Evolutionary conservation across 768 basidiomycete species (phyloP).

Genomic region (Kwoniella sp.): DNA sequence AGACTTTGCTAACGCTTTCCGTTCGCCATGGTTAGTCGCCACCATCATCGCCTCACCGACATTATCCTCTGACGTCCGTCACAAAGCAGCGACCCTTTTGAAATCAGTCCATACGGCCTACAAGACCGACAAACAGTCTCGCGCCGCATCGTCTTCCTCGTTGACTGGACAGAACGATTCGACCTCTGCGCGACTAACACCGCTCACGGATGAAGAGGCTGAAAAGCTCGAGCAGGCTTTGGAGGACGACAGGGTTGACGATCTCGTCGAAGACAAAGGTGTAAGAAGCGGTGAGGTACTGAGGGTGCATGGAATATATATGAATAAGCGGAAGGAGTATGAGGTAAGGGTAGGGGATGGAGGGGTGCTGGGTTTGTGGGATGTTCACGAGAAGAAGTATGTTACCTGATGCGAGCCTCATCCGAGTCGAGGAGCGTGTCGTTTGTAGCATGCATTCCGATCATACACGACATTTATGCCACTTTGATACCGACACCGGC

Average conservation of each 20-base stretch:
- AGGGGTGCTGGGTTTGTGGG: conserved; percentile 47
- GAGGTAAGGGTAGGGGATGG: conserved; percentile 36
- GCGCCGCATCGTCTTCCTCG: background rate
- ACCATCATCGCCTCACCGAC: conserved; percentile 48
- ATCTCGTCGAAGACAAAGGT: conserved; percentile 35
- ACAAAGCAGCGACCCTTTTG: conserved; percentile 37
- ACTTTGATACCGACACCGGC: no score
- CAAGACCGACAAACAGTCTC: conserved; percentile 34
- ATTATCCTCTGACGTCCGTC: conserved; percentile 48
- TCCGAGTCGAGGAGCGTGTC: no score
- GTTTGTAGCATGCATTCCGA: no score
- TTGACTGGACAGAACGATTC: background rate
- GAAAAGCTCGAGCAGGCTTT: conserved; percentile 21
- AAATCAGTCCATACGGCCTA: conserved; percentile 39
- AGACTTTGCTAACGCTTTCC: background rate
- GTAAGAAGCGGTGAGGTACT: conserved; percentile 36
- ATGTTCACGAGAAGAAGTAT: conserved; percentile 27
- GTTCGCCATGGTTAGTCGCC: conserved; percentile 31
- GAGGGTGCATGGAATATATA: conserved; percentile 50
- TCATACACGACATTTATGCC: no score
- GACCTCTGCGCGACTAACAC: conserved; percentile 4
- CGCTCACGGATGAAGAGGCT: conserved; percentile 18
- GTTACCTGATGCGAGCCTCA: no score
- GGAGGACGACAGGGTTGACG: conserved; percentile 25
- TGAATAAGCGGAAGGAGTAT: conserved; percentile 42